Evolutionary conservation across 1,284 basidiomycete genomes (phyloP).

Genomic region (Boletus nobilissimus): DNA sequence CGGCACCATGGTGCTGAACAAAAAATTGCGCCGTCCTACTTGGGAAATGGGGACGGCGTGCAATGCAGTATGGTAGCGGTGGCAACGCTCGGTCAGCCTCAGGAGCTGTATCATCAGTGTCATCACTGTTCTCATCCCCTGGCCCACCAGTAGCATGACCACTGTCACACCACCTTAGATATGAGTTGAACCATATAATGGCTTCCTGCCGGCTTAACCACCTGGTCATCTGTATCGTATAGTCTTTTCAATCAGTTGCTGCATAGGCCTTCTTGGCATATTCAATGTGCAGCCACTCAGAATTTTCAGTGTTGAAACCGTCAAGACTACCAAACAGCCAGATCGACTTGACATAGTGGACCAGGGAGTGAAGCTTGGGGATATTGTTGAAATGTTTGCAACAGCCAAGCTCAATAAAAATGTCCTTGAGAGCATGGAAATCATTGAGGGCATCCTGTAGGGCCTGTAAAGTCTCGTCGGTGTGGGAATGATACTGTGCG

Average conservation of each 20-base stretch:
- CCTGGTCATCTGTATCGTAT: not conserved
- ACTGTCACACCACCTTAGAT: no score
- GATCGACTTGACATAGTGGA: constrained; percentile 25
- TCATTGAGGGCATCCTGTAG: not conserved
- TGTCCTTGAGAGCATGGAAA: not conserved
- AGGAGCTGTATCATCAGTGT: no score
- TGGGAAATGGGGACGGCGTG: no score
- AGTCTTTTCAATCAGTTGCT: constrained; percentile 15
- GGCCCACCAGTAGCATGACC: no score
- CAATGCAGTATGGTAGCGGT: no score
- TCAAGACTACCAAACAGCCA: constrained; percentile 9
- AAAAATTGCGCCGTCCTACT: no score
- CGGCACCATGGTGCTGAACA: no score
- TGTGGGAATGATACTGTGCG: not conserved
- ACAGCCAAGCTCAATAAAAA: not conserved
- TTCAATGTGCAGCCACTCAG: constrained; percentile 32
- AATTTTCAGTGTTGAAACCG: constrained; percentile 25
- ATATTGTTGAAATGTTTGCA: constrained; percentile 19
- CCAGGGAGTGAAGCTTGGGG: constrained; percentile 38
- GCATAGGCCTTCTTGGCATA: constrained; percentile 23
- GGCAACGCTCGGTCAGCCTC: no score
- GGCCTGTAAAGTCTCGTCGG: not conserved
- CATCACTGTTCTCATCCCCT: no score
- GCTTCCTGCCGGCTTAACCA: constrained; percentile 4
- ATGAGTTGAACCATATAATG: not conserved